Evolutionary conservation across 495 filamentous ascomycete species (phyloP).

Genomic region (Penicillium parvum): DNA sequence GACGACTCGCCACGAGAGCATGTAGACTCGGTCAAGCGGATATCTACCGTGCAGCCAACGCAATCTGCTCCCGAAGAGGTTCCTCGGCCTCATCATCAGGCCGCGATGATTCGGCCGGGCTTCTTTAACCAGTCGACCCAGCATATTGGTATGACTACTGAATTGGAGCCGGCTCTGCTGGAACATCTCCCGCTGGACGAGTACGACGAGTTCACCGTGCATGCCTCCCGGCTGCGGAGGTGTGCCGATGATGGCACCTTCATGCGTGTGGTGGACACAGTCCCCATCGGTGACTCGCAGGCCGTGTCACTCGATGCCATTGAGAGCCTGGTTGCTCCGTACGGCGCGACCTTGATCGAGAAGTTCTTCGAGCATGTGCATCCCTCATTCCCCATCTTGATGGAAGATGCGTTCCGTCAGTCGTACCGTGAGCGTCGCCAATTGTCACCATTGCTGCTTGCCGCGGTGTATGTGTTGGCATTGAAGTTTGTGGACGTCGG

Average conservation of each 20-base stretch:
- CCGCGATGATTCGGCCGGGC: slow-evolving; percentile 31
- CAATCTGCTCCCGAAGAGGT: slow-evolving; percentile 22
- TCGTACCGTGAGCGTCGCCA: slow-evolving; percentile 74
- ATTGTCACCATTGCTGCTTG: slow-evolving; percentile 78
- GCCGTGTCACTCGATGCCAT: slow-evolving; percentile 70
- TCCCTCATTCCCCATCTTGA: slow-evolving; percentile 83
- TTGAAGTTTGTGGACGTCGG: slow-evolving; percentile 85
- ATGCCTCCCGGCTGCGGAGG: slow-evolving; percentile 56
- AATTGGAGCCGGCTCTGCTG: slow-evolving; percentile 48
- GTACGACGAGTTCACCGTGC: slow-evolving; percentile 38
- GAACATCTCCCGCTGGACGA: slow-evolving; percentile 42
- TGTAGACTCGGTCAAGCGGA: slow-evolving; percentile 39
- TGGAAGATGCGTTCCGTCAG: slow-evolving; percentile 82
- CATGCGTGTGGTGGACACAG: slow-evolving; percentile 50
- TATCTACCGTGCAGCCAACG: slow-evolving; percentile 19
- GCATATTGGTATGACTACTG: slow-evolving; percentile 51
- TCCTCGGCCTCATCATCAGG: slow-evolving; percentile 22
- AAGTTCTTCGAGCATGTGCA: slow-evolving; percentile 87
- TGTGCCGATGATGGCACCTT: slow-evolving; percentile 83
- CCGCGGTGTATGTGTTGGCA: slow-evolving; percentile 85
- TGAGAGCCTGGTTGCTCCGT: slow-evolving; percentile 75
- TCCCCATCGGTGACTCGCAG: slow-evolving; percentile 35
- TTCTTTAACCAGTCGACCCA: slow-evolving; percentile 46
- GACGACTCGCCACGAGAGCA: slow-evolving; percentile 34
- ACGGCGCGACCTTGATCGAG: slow-evolving; percentile 76